These are phyloP conservation scores for Thymus quinquecostatus DNA, from an alignment of 257 asterid genomes.

Conservation along the genomic window DNA sequence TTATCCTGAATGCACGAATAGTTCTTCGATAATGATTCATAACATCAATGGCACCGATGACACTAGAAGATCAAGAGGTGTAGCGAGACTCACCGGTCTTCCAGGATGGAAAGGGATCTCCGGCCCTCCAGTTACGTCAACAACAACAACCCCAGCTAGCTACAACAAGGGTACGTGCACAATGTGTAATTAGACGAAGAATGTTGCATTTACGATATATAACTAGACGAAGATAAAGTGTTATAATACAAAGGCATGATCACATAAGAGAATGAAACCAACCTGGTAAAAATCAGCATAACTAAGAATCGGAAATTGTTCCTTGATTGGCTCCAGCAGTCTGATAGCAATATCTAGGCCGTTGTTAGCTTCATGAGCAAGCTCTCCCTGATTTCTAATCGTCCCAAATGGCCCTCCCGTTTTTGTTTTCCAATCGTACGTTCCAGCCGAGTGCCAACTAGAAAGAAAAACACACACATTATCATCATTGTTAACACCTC, in stretches of 20 bases:
- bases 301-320: slow-evolving; percentile 62
- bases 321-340: slow-evolving; percentile 73
- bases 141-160: slow-evolving; percentile 61
- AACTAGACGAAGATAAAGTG: background rate
- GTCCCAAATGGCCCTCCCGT: slow-evolving; percentile 92
- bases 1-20: slow-evolving; percentile 43
- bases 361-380: slow-evolving; percentile 75
- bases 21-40: background rate
- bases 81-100: slow-evolving; percentile 41
- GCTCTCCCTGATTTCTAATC: slow-evolving; percentile 59
- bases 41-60: background rate
- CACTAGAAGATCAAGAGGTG: background rate
- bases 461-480: background rate
- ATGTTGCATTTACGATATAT: background rate
- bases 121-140: slow-evolving; percentile 65
- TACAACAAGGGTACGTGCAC: background rate
- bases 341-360: slow-evolving; percentile 80
- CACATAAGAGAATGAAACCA: slow-evolving; percentile 12
- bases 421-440: slow-evolving; percentile 64
- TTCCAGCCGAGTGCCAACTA: slow-evolving; percentile 58
- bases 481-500: background rate
- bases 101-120: slow-evolving; percentile 65
- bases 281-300: slow-evolving; percentile 81
- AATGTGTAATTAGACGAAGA: background rate
- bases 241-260: no score